Conservation (phyloP, 768 basidiomycete genomes). For the Suillus subalutaceus region DNA sequence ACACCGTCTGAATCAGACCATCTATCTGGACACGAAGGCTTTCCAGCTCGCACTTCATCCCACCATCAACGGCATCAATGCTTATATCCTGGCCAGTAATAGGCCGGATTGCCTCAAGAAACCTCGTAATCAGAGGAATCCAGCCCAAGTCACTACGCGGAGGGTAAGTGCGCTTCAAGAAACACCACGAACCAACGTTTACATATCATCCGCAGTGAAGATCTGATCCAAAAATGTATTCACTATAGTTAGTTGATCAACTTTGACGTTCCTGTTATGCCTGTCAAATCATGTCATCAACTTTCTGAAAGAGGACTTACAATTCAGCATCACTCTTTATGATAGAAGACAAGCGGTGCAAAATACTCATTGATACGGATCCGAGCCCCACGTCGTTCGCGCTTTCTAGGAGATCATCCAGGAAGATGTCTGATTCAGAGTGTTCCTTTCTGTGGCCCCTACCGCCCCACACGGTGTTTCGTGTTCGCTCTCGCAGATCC, state of each 20-base stretch:
- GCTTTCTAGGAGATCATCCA: constrained; percentile 63
- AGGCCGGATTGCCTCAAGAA: constrained; percentile 59
- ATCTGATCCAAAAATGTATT: constrained; percentile 57
- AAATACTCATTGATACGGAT: constrained; percentile 53
- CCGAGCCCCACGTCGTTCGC: constrained; percentile 47
- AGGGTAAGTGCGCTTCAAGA: not conserved
- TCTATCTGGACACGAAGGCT: constrained; percentile 60
- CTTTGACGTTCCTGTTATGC: constrained; percentile 58
- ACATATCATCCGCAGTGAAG: not conserved
- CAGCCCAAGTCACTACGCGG: not conserved
- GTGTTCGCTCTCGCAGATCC: constrained; percentile 72
- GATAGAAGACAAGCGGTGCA: constrained; percentile 57
- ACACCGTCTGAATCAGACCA: constrained; percentile 65
- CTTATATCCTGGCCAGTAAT: constrained; percentile 66
- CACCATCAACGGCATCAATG: constrained; percentile 44
- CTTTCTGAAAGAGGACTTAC: constrained; percentile 43
- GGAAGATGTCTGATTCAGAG: constrained; percentile 55
- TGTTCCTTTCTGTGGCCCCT: constrained; percentile 22
- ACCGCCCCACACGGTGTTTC: constrained; percentile 34
- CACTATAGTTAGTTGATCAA: constrained; percentile 57
- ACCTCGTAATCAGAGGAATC: constrained; percentile 24
- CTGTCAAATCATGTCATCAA: constrained; percentile 9
- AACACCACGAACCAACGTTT: not conserved
- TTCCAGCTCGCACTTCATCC: constrained; percentile 63
- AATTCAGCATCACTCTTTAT: constrained; percentile 60